phyloP scores from a whole-genome alignment of 768 basidiomycete species.

The Heimioporus sp. region DNA sequence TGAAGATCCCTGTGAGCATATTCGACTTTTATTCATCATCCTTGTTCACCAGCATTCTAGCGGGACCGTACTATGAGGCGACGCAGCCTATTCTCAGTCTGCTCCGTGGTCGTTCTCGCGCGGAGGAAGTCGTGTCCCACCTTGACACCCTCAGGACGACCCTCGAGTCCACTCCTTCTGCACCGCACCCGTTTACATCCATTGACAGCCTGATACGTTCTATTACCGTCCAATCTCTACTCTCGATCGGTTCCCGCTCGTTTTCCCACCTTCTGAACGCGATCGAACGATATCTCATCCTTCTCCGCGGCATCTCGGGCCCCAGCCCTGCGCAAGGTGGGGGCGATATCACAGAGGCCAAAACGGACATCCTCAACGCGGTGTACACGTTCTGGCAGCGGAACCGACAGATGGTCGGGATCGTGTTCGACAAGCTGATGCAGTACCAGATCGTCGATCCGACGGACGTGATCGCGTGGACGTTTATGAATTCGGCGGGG shows the following conservation, averaged over 20 bases:
- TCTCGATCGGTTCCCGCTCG: slow-evolving; percentile 90
- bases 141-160: slow-evolving; percentile 68
- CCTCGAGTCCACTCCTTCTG: slow-evolving; percentile 54
- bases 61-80: slow-evolving; percentile 74
- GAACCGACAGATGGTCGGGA: slow-evolving; percentile 82
- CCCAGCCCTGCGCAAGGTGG: slow-evolving; percentile 10
- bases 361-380: slow-evolving; percentile 67
- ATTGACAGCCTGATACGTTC: slow-evolving; percentile 69
- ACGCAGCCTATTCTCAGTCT: slow-evolving; percentile 76
- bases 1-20: slow-evolving; percentile 66
- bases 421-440: slow-evolving; percentile 97
- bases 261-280: slow-evolving; percentile 98
- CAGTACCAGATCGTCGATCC: slow-evolving; percentile 98
- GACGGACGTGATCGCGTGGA: slow-evolving; percentile 84
- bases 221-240: slow-evolving; percentile 82
- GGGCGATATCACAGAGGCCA: slow-evolving; percentile 51
- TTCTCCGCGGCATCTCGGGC: slow-evolving; percentile 61
- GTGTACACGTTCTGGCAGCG: slow-evolving; percentile 80
- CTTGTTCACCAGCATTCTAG: slow-evolving; percentile 37
- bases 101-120: slow-evolving; percentile 76
- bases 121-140: slow-evolving; percentile 75
- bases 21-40: background rate
- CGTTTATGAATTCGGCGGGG: slow-evolving; percentile 57
- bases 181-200: slow-evolving; percentile 50
- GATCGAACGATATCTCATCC: slow-evolving; percentile 87